phyloP scores from a whole-genome alignment of 352 stramenopile genomes.

The Globisporangium viniferum region DNA sequence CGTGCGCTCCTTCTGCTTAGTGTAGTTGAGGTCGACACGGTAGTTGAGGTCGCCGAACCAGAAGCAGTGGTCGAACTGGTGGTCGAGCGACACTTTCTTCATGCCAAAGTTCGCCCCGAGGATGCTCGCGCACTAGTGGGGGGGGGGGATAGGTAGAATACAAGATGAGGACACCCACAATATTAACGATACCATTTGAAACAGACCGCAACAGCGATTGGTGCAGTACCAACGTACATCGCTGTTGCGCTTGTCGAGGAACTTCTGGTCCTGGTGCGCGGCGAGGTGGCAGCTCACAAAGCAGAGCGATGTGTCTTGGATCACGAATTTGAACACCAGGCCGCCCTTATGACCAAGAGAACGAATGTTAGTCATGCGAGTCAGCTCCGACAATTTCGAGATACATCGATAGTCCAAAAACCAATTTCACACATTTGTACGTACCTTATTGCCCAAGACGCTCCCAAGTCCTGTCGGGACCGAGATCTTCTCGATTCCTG shows the following conservation, averaged over 20 bases:
- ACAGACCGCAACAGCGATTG: too few species aligned
- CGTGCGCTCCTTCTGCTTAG: conserved; percentile 32
- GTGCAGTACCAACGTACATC: conserved; percentile 43
- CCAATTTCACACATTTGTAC: not conserved
- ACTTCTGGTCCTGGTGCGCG: conserved; percentile 83
- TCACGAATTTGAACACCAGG: conserved; percentile 66
- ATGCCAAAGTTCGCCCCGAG: conserved; percentile 57
- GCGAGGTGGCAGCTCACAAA: conserved; percentile 87
- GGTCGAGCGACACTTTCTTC: conserved; percentile 69
- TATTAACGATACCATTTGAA: not conserved
- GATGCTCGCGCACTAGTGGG: conserved; percentile 66
- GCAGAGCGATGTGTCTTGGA: conserved; percentile 80
- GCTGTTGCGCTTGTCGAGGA: conserved; percentile 80
- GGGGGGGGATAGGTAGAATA: not conserved
- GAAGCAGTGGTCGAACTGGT: conserved; percentile 85
- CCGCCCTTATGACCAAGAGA: conserved; percentile 39
- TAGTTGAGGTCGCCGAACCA: conserved; percentile 89
- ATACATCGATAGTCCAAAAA: not conserved
- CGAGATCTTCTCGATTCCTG: conserved; percentile 66
- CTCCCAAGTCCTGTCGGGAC: conserved; percentile 73
- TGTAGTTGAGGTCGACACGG: conserved; percentile 71
- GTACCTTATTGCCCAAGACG: conserved; percentile 81
- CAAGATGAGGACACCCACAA: not conserved
- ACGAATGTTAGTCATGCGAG: not conserved
- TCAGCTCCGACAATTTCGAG: not conserved